These are phyloP conservation scores for Parasitella parasitica DNA, from an alignment of 371 early-diverging fungal species.

Conservation along the genomic window DNA sequence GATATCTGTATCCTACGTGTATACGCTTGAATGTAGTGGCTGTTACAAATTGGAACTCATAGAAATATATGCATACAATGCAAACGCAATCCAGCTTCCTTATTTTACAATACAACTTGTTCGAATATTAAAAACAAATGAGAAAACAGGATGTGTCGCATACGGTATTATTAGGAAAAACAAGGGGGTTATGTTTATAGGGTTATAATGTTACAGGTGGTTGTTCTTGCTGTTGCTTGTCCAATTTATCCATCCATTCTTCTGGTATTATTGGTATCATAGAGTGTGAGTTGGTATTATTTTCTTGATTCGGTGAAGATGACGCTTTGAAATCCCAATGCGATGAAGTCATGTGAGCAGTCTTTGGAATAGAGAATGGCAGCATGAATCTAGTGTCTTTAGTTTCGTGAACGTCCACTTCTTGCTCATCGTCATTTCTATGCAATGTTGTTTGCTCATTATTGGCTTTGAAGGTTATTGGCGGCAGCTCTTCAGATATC, in stretches of 20 bases:
- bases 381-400: slow-evolving; percentile 53
- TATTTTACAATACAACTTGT: too few species aligned
- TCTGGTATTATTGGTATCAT: slow-evolving; percentile 38
- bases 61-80: too few species aligned
- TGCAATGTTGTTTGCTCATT: not conserved
- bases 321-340: not conserved
- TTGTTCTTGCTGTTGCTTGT: slow-evolving; percentile 9
- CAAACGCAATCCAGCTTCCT: too few species aligned
- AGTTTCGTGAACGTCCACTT: slow-evolving; percentile 47
- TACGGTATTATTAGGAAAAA: too few species aligned
- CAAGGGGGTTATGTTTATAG: too few species aligned
- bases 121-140: too few species aligned
- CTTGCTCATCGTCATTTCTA: slow-evolving; percentile 35
- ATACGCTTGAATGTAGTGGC: too few species aligned
- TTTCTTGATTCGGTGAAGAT: not conserved
- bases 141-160: too few species aligned
- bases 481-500: slow-evolving; percentile 3
- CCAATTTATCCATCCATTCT: slow-evolving; percentile 44
- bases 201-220: not conserved
- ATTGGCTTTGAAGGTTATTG: not conserved
- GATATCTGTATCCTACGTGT: too few species aligned
- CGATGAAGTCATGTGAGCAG: slow-evolving; percentile 31
- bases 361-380: slow-evolving; percentile 55
- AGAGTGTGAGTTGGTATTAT: slow-evolving; percentile 12
- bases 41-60: too few species aligned